These are phyloP conservation scores for Lentinula detonsa DNA, from an alignment of 768 basidiomycete genomes.

Conservation along the genomic window DNA sequence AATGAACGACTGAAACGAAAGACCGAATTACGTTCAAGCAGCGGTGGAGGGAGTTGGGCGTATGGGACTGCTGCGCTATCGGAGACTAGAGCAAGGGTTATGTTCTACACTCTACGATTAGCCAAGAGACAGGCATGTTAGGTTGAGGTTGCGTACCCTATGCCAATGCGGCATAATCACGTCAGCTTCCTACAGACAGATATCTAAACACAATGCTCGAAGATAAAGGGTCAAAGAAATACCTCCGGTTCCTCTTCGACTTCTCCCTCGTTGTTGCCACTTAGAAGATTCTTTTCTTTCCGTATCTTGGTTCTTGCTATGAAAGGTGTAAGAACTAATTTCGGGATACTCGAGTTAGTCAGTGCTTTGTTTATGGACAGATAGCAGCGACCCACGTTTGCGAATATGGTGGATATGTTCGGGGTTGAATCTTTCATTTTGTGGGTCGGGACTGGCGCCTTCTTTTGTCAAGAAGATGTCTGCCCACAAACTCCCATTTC, in stretches of 20 bases:
- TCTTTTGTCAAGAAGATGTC: slow-evolving; percentile 73
- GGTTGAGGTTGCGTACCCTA: slow-evolving; percentile 34
- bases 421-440: slow-evolving; percentile 43
- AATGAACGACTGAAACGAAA: background rate
- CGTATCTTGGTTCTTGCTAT: slow-evolving; percentile 63
- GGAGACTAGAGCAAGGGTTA: slow-evolving; percentile 83
- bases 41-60: slow-evolving; percentile 48
- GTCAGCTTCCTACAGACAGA: slow-evolving; percentile 30
- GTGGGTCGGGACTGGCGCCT: slow-evolving; percentile 60
- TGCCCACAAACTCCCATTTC: slow-evolving; percentile 79
- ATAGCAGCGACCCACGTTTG: slow-evolving; percentile 50
- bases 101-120: slow-evolving; percentile 45
- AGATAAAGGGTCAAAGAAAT: slow-evolving; percentile 9
- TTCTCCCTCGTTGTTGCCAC: slow-evolving; percentile 29
- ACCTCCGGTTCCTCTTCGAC: slow-evolving; percentile 49
- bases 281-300: slow-evolving; percentile 79
- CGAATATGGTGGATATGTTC: slow-evolving; percentile 62
- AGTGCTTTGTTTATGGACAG: background rate
- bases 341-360: background rate
- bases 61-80: slow-evolving; percentile 54
- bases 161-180: slow-evolving; percentile 84
- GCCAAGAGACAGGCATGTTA: background rate
- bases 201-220: background rate
- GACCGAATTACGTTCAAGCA: slow-evolving; percentile 52
- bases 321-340: slow-evolving; percentile 81